Evolutionary conservation across 768 basidiomycete genomes (phyloP).

Genomic region (Kwoniella dendrophila): DNA sequence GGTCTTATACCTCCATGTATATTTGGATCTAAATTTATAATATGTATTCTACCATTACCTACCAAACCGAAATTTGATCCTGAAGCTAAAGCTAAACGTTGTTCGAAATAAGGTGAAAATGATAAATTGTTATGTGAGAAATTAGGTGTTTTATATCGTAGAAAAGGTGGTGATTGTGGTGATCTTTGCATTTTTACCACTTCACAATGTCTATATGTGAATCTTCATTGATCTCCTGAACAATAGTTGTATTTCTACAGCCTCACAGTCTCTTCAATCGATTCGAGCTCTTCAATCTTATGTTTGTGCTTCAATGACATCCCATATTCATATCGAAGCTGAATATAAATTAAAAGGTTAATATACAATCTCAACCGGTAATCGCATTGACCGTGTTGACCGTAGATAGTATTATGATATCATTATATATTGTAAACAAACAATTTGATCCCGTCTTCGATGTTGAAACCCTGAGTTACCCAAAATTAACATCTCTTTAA

Average conservation of each 20-base stretch:
- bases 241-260: too few relatives aligned
- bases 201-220: background rate
- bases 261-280: too few relatives aligned
- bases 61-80: constrained; percentile 93
- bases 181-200: background rate
- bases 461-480: background rate
- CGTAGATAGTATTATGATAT: background rate
- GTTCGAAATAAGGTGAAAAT: constrained; percentile 56
- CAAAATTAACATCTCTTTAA: background rate
- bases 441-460: constrained; percentile 16
- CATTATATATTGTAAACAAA: background rate
- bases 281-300: too few relatives aligned
- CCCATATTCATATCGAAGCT: too few relatives aligned
- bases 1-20: constrained; percentile 32
- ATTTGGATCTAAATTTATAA: constrained; percentile 36
- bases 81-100: constrained; percentile 60
- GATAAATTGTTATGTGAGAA: constrained; percentile 54
- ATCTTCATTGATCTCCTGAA: too few relatives aligned
- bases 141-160: constrained; percentile 36
- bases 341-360: too few relatives aligned
- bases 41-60: constrained; percentile 83
- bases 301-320: too few relatives aligned
- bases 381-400: background rate
- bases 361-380: background rate
- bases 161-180: constrained; percentile 1